A percentile compares a stretch with the other conserved stretches of the same genome.
phyloP scores from a whole-genome alignment of 2,329 filamentous ascomycete genomes.

The Acrocalymma vagum region DNA sequence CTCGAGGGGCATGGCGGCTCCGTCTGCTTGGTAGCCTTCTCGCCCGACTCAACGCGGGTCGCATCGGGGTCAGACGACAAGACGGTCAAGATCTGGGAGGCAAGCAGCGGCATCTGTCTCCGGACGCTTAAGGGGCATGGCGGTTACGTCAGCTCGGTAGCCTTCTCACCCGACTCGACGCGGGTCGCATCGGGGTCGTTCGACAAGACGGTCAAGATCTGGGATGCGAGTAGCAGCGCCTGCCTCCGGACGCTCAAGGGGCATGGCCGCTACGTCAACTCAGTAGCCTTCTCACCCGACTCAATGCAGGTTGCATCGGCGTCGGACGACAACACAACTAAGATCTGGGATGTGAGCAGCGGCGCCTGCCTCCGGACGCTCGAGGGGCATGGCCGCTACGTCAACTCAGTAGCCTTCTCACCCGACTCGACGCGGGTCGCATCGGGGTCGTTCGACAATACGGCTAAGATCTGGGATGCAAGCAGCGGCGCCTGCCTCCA shows the following conservation, averaged over 20 bases:
- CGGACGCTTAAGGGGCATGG: slow-evolving; percentile 22
- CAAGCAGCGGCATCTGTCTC: neutral
- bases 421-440: slow-evolving; percentile 3
- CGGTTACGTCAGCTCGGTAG: slow-evolving; percentile 4
- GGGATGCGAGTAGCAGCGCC: slow-evolving; percentile 23
- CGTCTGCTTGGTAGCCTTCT: slow-evolving; percentile 25
- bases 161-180: slow-evolving; percentile 17
- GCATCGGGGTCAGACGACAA: slow-evolving; percentile 1
- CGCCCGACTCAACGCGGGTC: slow-evolving; percentile 5
- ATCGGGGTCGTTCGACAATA: neutral
- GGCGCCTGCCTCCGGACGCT: slow-evolving; percentile 2
- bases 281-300: slow-evolving; percentile 7
- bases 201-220: slow-evolving; percentile 19
- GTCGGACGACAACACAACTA: neutral
- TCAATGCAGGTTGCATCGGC: slow-evolving; percentile 2
- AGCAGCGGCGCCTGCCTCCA: slow-evolving; percentile 3
- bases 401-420: slow-evolving; percentile 9
- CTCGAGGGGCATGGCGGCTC: slow-evolving; percentile 11
- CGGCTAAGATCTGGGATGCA: slow-evolving; percentile 8
- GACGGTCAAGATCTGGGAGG: neutral
- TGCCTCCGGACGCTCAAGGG: slow-evolving; percentile 13
- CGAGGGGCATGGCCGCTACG: neutral
- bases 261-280: slow-evolving; percentile 4
- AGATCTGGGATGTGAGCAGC: slow-evolving; percentile 10
- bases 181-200: slow-evolving; percentile 13